Base-by-base conservation (phyloP, 169 alveolate genomes). In the Besnoitia besnoiti region DNA sequence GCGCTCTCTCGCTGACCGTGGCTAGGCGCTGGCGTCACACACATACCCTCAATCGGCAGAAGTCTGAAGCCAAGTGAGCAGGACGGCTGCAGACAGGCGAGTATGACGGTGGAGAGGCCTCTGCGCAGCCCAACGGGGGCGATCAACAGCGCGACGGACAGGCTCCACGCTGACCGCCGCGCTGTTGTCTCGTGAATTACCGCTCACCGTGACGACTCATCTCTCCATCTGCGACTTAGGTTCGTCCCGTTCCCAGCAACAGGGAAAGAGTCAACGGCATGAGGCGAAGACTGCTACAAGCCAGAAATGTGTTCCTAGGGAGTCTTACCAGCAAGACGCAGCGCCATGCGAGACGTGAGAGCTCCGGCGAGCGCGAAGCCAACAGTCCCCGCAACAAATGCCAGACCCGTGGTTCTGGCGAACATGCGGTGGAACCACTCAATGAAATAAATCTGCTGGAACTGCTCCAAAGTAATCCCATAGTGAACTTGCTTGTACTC, bases 351-450 rank as follows among this genome's bases (percentile, higher is more conserved):
- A 37, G 87, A 35, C 7, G 87, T 40, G 50, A 77, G 87, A 77
- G 87, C 87, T 30, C 35, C 35, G 39, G 87, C 87, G 8, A 59
- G 61, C 33, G 61, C 50, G 55, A 37, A 75, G 2, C 30, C 73
- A 39, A 85, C 39, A 40, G 95, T 92, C 44, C 99, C 99, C 24
- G 94, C 92, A 12, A 94, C 93, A 91, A 97, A 98, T 62, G 94
- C 90, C 40, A 94, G 85, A 3, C 99, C 99, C 12, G 98, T 89
- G 4, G 92, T 90, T 87, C 99, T 95, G 0, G 98, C 99, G 35
- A 97, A 89, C 95, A 96, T 96, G 90, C 99, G 87, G 85, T 98
- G 99, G 21, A 96, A 82, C 99, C 99, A 98, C 95, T 98, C 99
- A 55, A 95, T 96, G 87, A 96, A 94, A 92, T 95, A 98, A 46